Base-by-base conservation (phyloP, 164 flowering plant genomes). In the Sextonia rubra region DNA sequence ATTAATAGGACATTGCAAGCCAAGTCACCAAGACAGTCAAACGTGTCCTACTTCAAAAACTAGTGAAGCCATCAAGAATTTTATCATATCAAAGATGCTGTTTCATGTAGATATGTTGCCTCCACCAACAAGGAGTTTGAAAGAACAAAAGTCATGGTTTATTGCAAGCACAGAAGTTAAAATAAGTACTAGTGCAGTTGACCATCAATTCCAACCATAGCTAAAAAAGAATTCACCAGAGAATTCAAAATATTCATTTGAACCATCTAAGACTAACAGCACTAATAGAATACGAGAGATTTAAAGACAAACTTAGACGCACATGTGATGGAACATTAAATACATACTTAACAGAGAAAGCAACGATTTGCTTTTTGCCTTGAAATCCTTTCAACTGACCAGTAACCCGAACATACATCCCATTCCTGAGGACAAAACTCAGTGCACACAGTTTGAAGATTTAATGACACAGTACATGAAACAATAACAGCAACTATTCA, bases 371-470 rank as follows among this genome's bases (percentile, higher is more conserved):
- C 77, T 76, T 88, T 79, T 91, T 91, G 15, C 92, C 95, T 79
- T 88, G 92, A 75, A 90, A 82, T 64, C 84, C 83, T 74, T 88
- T 93, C 82, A 93, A 82, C 75, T 88, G 88, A 67, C 97, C 99
- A 84, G 85, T 83, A 58, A 96, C 81, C 23, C 91, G 85, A 37
- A 89, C 91, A 85, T 96, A 90, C 77, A 77, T 85, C 55, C 95
- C 99, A 75, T 88, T 86, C 83, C 99, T 93, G 55, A 68, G 32
- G 20, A 37, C 37, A 60, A 24, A 8, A 5, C 44, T 37, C 44
- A 37, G 44, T 8, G 11, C 44, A 32, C 37, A 37, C 9, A 37
- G 44, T 37, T 37, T 37, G 44, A 37, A 37, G 44, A 8, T 5
- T 37, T 37, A 37, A 37, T 37, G 11, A 37, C 44, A 37, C 44